Evolutionary conservation across 2,329 filamentous ascomycete species (phyloP), one percentile per base, ranked within the genome.

Genomic region (Phialophora expanda): DNA sequence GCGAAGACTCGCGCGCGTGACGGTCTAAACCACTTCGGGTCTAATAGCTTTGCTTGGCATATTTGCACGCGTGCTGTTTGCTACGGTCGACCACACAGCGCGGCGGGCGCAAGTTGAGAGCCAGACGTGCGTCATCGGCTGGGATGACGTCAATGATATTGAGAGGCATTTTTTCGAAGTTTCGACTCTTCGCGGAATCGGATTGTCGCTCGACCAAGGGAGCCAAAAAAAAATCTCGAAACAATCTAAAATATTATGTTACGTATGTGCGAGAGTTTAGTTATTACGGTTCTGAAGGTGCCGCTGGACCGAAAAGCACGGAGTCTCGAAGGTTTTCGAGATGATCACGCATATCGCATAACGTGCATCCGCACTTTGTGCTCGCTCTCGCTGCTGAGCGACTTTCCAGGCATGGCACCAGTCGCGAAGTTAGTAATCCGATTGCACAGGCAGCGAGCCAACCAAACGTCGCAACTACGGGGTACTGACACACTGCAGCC

Each of bases 21-120:
- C 6, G 41, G 58, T 44, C 58, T 61, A 53, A 54, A 41, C 58
- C 6, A 17, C 34, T 61, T 61, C 14, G 20, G 48, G 30, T 24
- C 32, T 32, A 26, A 41, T 61, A n/a, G 34, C 24, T 14, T 17
- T 20, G 38, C 38, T 44, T 44, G 38, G 38, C 38, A 44, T 20
- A 44, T 44, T 44, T 44, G 38, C 38, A 3, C 38, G 17, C 14
- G 4, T 17, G 0, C 3, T 24, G 12, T 24, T 28, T 30, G 34
- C 38, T 44, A 32, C 48, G 20, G 26, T 50, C 17, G 6, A 20
- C 11, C 56, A 50, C 26, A 6, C 30, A 6, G 3, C 12, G 5
- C 12, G 7, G 0, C 11, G 17, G 20, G 24, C 56, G 26, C 24
- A 51, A 8, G 24, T 11, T 51, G 48, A 5, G 22, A 22, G 1